phyloP scores from a whole-genome alignment of 495 filamentous ascomycete species.

The Hypoxylon trugodes region DNA sequence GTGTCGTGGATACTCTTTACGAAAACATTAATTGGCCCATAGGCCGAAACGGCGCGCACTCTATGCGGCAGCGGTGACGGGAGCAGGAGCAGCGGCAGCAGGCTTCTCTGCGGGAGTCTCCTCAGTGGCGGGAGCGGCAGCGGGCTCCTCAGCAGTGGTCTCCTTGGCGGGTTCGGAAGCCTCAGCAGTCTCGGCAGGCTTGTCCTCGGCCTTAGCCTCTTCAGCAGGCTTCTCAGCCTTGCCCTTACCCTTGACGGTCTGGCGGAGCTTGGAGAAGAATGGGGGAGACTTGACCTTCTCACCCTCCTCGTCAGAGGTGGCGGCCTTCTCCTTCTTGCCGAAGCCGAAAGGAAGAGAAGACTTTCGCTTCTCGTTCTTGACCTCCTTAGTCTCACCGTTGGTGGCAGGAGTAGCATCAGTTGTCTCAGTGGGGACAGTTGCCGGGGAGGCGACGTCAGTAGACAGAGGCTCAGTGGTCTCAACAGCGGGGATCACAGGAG shows the following conservation, averaged over 20 bases:
- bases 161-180: conserved; percentile 58
- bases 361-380: conserved; percentile 66
- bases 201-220: conserved; percentile 50
- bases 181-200: conserved; percentile 62
- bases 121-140: conserved; percentile 42
- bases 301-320: conserved; percentile 57
- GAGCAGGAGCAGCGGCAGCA: conserved; percentile 47
- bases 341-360: conserved; percentile 63
- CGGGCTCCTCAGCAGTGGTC: conserved; percentile 51
- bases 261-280: conserved; percentile 66
- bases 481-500: conserved; percentile 66
- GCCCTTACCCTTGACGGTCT: conserved; percentile 61
- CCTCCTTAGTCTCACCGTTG: conserved; percentile 62
- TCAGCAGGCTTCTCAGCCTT: conserved; percentile 60
- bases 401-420: conserved; percentile 53
- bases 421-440: conserved; percentile 52
- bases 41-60: conserved; percentile 40
- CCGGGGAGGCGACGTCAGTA: conserved; percentile 55
- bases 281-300: conserved; percentile 63
- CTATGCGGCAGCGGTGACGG: conserved; percentile 59
- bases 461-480: conserved; percentile 64
- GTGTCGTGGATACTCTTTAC: conserved; percentile 45
- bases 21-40: conserved; percentile 44
- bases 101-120: conserved; percentile 50
- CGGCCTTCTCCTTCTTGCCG: conserved; percentile 61